Conservation (phyloP, 306 rosid species). For the Vigna unguiculata region DNA sequence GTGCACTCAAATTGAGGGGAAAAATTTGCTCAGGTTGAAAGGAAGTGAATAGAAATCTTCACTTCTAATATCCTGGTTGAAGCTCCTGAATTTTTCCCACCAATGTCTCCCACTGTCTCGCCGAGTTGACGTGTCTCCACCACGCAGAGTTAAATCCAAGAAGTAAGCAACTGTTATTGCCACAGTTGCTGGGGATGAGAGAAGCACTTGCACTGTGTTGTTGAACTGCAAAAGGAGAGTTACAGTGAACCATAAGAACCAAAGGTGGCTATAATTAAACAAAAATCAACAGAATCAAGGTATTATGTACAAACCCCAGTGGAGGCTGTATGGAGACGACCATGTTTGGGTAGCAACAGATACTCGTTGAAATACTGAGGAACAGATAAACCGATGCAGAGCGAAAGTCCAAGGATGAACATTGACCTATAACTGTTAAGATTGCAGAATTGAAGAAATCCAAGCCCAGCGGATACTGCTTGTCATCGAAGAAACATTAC, state of each 20-base stretch:
- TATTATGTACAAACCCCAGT: conserved; percentile 53
- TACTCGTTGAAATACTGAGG: conserved; percentile 69
- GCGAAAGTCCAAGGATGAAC: conserved; percentile 83
- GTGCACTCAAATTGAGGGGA: conserved; percentile 72
- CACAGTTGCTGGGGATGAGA: conserved; percentile 85
- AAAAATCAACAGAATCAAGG: neutral
- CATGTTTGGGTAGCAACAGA: conserved; percentile 52
- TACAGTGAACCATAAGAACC: conserved; percentile 2
- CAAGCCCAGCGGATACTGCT: conserved; percentile 82
- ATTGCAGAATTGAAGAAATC: conserved; percentile 84
- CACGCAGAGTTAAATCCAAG: conserved; percentile 61
- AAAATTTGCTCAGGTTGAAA: conserved; percentile 63
- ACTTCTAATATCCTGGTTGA: conserved; percentile 59
- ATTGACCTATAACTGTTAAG: conserved; percentile 75
- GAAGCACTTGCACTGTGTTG: conserved; percentile 69
- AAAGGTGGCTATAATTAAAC: neutral
- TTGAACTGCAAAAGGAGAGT: conserved; percentile 65
- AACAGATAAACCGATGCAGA: conserved; percentile 84
- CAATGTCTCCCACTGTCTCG: conserved; percentile 88
- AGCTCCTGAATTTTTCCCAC: conserved; percentile 80
- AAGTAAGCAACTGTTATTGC: conserved; percentile 66
- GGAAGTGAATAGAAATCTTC: conserved; percentile 81
- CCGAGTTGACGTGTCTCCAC: conserved; percentile 53
- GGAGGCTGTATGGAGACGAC: conserved; percentile 75
- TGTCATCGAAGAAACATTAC: conserved; percentile 24